Conservation (phyloP, 2,329 filamentous ascomycete species). For the Pyrenochaeta sp. region DNA sequence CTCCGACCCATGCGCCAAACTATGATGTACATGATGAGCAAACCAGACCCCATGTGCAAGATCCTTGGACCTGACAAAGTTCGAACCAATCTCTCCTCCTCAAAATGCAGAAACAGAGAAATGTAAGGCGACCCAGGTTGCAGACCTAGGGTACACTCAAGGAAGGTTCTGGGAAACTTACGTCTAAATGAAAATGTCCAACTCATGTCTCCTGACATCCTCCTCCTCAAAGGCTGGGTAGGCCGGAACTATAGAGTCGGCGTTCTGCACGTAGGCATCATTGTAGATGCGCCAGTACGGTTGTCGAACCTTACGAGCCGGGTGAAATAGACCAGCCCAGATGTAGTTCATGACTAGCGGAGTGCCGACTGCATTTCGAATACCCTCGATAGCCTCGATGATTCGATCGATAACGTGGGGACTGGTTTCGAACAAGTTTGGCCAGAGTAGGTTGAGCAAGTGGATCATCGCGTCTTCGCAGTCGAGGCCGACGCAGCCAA, state of each 20-base stretch:
- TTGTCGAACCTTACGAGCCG: slow-evolving; percentile 89
- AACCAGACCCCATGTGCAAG: slow-evolving; percentile 4
- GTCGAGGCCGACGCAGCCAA: slow-evolving; percentile 95
- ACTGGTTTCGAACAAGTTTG: slow-evolving; percentile 96
- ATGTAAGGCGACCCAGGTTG: not conserved
- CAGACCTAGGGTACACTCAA: slow-evolving; percentile 1
- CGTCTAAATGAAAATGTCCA: slow-evolving; percentile 80
- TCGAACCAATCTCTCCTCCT: slow-evolving; percentile 6
- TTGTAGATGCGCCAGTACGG: slow-evolving; percentile 99
- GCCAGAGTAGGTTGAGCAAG: slow-evolving; percentile 92
- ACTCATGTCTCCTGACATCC: slow-evolving; percentile 77
- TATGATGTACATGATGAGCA: slow-evolving; percentile 23
- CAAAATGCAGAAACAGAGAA: slow-evolving; percentile 6
- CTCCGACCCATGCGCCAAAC: slow-evolving; percentile 14
- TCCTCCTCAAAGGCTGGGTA: slow-evolving; percentile 89
- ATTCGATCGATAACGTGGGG: slow-evolving; percentile 98
- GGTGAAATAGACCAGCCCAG: slow-evolving; percentile 97
- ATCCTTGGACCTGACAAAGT: slow-evolving; percentile 4
- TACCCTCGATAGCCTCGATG: slow-evolving; percentile 95
- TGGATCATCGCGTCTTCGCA: slow-evolving; percentile 99
- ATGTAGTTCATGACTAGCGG: slow-evolving; percentile 97
- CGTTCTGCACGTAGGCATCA: slow-evolving; percentile 91
- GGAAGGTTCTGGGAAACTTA: slow-evolving; percentile 11
- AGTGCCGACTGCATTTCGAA: slow-evolving; percentile 90
- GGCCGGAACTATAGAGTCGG: slow-evolving; percentile 95